These are phyloP conservation scores for Pleurotus ostreatus DNA, from an alignment of 768 basidiomycete genomes.

Conservation along the genomic window DNA sequence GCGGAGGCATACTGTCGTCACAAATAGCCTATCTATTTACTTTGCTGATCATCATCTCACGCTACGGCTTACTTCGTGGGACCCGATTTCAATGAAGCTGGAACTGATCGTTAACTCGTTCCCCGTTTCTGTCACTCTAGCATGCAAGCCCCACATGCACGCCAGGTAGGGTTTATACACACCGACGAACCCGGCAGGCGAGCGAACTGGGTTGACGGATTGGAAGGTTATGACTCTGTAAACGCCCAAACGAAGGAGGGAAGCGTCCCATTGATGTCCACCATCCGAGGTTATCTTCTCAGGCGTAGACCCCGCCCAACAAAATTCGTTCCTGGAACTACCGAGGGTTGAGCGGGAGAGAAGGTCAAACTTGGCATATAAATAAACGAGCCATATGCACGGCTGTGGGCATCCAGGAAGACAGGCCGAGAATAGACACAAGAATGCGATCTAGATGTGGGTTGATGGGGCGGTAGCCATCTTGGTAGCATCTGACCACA, in stretches of 20 bases:
- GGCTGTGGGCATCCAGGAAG: background rate
- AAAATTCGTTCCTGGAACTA: slow-evolving; percentile 1
- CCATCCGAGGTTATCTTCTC: background rate
- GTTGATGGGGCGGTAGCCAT: background rate
- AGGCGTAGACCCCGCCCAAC: background rate
- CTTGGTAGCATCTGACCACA: background rate
- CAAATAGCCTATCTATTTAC: slow-evolving; percentile 6
- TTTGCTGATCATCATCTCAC: slow-evolving; percentile 1
- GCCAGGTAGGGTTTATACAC: background rate
- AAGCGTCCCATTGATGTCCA: background rate
- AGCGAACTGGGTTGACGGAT: background rate
- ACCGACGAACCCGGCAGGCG: background rate
- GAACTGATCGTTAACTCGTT: background rate
- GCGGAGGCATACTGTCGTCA: slow-evolving; percentile 7
- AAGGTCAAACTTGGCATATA: background rate
- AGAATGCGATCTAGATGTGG: background rate
- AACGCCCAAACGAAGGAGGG: background rate
- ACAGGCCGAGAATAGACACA: slow-evolving; percentile 2
- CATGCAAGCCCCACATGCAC: background rate
- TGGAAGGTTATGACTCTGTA: background rate
- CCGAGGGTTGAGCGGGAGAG: slow-evolving; percentile 2
- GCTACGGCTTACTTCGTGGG: background rate
- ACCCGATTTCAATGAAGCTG: background rate
- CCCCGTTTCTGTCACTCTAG: background rate
- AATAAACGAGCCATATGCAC: background rate